Base-by-base conservation (phyloP, 495 filamentous ascomycete genomes). In the Penicillium goetzii region DNA sequence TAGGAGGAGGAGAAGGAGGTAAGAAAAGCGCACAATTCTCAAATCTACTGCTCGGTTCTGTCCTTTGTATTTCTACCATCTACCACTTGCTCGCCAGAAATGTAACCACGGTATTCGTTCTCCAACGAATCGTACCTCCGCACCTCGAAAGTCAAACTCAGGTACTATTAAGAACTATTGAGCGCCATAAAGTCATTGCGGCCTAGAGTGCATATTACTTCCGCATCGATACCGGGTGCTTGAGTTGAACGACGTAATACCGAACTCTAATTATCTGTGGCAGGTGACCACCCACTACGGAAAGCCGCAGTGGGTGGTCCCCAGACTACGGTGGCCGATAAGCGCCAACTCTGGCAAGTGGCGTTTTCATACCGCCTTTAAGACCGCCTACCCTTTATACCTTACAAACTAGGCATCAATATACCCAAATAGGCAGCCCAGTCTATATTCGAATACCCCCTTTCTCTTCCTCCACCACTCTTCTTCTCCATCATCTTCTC, bases 181-280 rank as follows among this genome's bases (percentile, higher is more conserved):
- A 14, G 21, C 43, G 21, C 43, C 21, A 47, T 47, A 21, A 21
- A 21, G 43, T 47, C 43, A 47, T 47, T 47, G 19, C 21, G 47
- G 26, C 30, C 47, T 26, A 51, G 47, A 51, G 26, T 30, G 4
- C 47, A 17, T 3, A 51, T 28, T n/a, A 15, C n/a, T 51, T 17
- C 47, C 47, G 47, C 47, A 51, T 51, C 47, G 15, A 51, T 51
- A 7, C 47, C n/a, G 10, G 47, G 25, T 17, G 15, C 21, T 59
- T n/a, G 19, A 40, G 40, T 32, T 65, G 41, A 19, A 63, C 28
- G 61, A 63, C 61, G 61, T 63, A 58, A 63, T 45, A 47, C 2
- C 25, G n/a, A 63, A 63, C 41, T 17, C 21, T 47, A 56, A 23
- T 45, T 8, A 25, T 15, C 25, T n/a, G n/a, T n/a, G n/a, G n/a